Evolutionary conservation across 768 basidiomycete genomes (phyloP).

Genomic region (Kondoa subrosea): DNA sequence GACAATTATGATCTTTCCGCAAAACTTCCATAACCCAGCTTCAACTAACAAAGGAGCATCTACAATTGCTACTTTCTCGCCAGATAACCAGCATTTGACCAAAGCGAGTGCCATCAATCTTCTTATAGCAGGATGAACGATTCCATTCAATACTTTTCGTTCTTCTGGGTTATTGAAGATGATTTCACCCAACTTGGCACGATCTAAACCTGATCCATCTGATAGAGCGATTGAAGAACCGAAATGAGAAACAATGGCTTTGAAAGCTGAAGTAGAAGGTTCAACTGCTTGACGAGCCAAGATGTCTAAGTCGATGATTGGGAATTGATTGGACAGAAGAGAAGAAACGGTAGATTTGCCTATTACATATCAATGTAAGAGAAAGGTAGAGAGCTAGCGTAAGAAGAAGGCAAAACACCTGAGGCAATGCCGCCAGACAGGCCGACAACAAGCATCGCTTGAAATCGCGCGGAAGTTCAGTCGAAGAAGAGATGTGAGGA

Average conservation of each 20-base stretch:
- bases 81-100: constrained; percentile 53
- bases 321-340: constrained; percentile 53
- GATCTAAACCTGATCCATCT: constrained; percentile 60
- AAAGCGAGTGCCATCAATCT: constrained; percentile 40
- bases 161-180: constrained; percentile 60
- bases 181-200: constrained; percentile 63
- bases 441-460: constrained; percentile 51
- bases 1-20: constrained; percentile 69
- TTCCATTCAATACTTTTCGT: constrained; percentile 56
- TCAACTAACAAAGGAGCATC: constrained; percentile 90
- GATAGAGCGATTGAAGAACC: constrained; percentile 49
- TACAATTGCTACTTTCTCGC: constrained; percentile 60
- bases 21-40: constrained; percentile 63
- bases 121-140: constrained; percentile 82
- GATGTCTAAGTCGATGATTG: constrained; percentile 84
- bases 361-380: not conserved
- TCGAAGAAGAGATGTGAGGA: not conserved
- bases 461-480: not conserved
- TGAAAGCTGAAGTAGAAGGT: constrained; percentile 60
- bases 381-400: not conserved
- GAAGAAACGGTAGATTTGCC: constrained; percentile 85
- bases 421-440: constrained; percentile 93
- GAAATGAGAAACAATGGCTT: constrained; percentile 51
- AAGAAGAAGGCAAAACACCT: constrained; percentile 23
- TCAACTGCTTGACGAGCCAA: constrained; percentile 70